These are phyloP conservation scores for Hygrophoropsis aurantiaca DNA, from an alignment of 768 basidiomycete genomes.

Conservation along the genomic window DNA sequence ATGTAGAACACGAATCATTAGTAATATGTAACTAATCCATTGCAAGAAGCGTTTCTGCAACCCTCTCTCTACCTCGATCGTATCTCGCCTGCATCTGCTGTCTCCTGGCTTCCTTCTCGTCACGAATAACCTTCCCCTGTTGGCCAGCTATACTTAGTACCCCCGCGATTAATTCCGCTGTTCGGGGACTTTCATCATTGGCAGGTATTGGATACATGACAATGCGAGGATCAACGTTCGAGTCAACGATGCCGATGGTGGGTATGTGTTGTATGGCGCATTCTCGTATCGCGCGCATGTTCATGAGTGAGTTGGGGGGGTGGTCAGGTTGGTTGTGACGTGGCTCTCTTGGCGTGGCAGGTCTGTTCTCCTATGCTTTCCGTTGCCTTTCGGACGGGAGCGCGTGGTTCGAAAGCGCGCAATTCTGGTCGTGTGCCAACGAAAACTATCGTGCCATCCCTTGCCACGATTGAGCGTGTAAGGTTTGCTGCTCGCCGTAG, in stretches of 20 bases:
- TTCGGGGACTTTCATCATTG: slow-evolving; percentile 92
- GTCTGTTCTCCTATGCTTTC: slow-evolving; percentile 77
- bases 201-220: slow-evolving; percentile 99
- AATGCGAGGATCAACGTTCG: slow-evolving; percentile 91
- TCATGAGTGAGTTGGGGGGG: slow-evolving; percentile 89
- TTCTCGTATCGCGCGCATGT: slow-evolving; percentile 86
- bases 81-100: slow-evolving; percentile 7
- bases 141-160: slow-evolving; percentile 86
- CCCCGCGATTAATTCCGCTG: slow-evolving; percentile 88
- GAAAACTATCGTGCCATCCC: slow-evolving; percentile 85
- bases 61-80: slow-evolving; percentile 4
- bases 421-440: slow-evolving; percentile 86
- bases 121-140: slow-evolving; percentile 59
- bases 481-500: slow-evolving; percentile 89
- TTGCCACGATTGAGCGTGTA: slow-evolving; percentile 75
- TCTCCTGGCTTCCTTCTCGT: slow-evolving; percentile 25
- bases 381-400: slow-evolving; percentile 75
- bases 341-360: slow-evolving; percentile 61
- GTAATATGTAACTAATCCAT: slow-evolving; percentile 11
- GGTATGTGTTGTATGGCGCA: slow-evolving; percentile 88
- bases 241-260: slow-evolving; percentile 92
- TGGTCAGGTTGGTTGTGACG: slow-evolving; percentile 80
- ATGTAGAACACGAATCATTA: slow-evolving; percentile 6
- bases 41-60: not conserved
- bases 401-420: too few relatives aligned